phyloP scores from a whole-genome alignment of 164 flowering plant genomes.

The grape (Vitis vinifera) region DNA sequence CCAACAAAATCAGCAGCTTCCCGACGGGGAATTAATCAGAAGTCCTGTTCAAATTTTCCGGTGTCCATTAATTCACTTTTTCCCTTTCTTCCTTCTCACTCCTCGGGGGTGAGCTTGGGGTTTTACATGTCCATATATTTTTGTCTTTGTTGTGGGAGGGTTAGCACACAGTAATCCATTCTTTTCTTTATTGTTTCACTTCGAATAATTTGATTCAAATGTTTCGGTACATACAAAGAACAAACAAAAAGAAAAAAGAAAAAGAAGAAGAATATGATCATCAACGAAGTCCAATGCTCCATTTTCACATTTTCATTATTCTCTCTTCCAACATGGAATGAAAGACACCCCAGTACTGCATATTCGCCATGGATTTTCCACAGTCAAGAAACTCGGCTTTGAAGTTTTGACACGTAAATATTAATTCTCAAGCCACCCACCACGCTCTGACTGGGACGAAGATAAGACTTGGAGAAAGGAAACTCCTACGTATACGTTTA shows the following conservation, averaged over 20 bases:
- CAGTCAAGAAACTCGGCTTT: too few relatives aligned
- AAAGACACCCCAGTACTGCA: too few relatives aligned
- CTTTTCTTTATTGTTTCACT: slow-evolving; percentile 17
- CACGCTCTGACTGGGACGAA: too few relatives aligned
- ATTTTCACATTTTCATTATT: background rate
- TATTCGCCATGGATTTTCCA: too few relatives aligned
- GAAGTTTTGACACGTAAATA: too few relatives aligned
- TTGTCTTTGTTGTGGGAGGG: slow-evolving; percentile 6
- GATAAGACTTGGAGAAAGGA: too few relatives aligned
- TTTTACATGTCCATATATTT: slow-evolving; percentile 28
- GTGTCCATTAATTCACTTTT: background rate
- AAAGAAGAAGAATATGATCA: background rate
- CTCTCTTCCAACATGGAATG: background rate
- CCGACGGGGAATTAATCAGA: slow-evolving; percentile 10
- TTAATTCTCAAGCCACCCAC: too few relatives aligned
- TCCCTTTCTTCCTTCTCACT: background rate
- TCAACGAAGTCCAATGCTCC: too few relatives aligned
- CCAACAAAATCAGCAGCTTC: slow-evolving; percentile 24
- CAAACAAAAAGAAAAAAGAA: background rate
- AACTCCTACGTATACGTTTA: too few relatives aligned
- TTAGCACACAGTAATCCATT: slow-evolving; percentile 14
- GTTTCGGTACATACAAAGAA: slow-evolving; percentile 10
- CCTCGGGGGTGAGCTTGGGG: slow-evolving; percentile 1
- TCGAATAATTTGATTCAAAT: slow-evolving; percentile 16
- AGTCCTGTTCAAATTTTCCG: background rate